Percentiles rank a stretch among this genome's conserved stretches.
These are phyloP conservation scores for Pythium folliculosum DNA, from an alignment of 352 stramenopile species.

Conservation along the genomic window DNA sequence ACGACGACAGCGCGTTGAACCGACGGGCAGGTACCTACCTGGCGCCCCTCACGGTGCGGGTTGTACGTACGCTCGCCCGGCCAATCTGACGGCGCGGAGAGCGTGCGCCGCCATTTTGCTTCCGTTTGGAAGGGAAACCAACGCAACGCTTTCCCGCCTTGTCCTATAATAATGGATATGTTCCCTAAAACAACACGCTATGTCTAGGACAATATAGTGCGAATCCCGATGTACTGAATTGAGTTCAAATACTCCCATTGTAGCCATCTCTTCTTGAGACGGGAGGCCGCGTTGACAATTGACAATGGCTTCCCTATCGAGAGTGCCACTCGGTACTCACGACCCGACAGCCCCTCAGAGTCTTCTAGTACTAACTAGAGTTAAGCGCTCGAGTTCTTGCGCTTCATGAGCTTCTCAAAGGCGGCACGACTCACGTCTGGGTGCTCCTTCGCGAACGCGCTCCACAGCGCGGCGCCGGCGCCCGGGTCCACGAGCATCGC, in stretches of 20 bases:
- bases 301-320: no score
- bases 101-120: no score
- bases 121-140: no score
- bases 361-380: not conserved
- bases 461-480: constrained; percentile 33
- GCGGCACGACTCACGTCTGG: constrained; percentile 36
- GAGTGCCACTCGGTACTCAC: no score
- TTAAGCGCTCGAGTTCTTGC: constrained; percentile 11
- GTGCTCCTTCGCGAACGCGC: constrained; percentile 30
- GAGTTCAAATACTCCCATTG: not conserved
- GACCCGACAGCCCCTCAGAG: no score
- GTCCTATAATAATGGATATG: no score
- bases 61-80: no score
- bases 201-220: not conserved
- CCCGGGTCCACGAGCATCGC: constrained; percentile 40
- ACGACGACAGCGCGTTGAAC: no score
- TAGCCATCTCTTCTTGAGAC: not conserved
- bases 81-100: no score
- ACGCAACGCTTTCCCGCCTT: no score
- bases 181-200: not conserved
- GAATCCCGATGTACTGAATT: not conserved
- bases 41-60: no score
- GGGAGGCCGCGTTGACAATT: not conserved
- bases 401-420: constrained; percentile 39
- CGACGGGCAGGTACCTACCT: no score